Evolutionary conservation across 1,139 yeast genomes (phyloP), one percentile per base, ranked within the genome.

Genomic region (Diutina siamensis): DNA sequence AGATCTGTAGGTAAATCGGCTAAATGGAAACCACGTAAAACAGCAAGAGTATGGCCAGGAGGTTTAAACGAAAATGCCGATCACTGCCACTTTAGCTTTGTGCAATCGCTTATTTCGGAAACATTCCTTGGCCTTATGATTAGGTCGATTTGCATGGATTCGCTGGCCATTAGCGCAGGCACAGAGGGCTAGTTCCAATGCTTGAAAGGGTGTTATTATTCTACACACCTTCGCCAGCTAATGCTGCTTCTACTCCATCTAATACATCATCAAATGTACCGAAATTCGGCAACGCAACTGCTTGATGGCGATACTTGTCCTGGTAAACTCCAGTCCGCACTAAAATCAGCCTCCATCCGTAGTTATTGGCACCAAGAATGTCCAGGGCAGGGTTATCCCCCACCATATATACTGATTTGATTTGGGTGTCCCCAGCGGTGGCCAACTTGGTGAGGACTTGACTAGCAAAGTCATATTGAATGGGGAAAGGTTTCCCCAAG

Each of bases 351-450:
- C 82, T 78, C 97, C 97, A 92, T 2, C 96, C 95, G 58, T 80
- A 79, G 48, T 69, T 69, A 55, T 83, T 82, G 2, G 96, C 98
- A 0, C 98, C 98, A 50, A 73, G 72, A 45, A 92, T 92, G 58
- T 92, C 98, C 46, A 89, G 79, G 25, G 82, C 92, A 2, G 97
- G 97, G 60, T 92, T 92, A 62, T 92, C 98, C 22, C 98, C 98
- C 28, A 92, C 85, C 98, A 92, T 92, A 64, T 72, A 89, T 2
- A 92, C 83, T 34, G 72, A 64, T 7, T 71, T 57, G 5, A 31
- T 4, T n/a, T 52, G 46, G 9, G 47, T 46, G 19, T 5, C 32
- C 7, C 48, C 52, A 34, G 50, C 46, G 17, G 52, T 50, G 21
- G 57, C 50, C 46, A 55, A 49, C 17, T 54, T 55, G 7, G 56